Percentiles rank a stretch among this genome's conserved stretches.
Conservation (phyloP, 1,284 basidiomycete species). For the Ceratobasidium sp. region DNA sequence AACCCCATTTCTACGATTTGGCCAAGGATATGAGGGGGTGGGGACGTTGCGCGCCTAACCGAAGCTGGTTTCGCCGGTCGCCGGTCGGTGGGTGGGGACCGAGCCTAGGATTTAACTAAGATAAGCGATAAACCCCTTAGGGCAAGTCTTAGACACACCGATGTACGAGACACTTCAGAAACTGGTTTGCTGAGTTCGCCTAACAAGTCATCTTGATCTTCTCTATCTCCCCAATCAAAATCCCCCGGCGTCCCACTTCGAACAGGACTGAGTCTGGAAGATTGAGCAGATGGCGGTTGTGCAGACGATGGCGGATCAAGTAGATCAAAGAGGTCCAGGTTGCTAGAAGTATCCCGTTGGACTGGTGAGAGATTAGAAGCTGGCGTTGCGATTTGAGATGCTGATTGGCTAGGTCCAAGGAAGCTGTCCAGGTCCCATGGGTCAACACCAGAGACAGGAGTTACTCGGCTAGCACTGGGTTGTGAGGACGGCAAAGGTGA, state of each 20-base stretch:
- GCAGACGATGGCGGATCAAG: slow-evolving; percentile 41
- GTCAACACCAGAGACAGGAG: slow-evolving; percentile 58
- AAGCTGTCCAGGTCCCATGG: slow-evolving; percentile 71
- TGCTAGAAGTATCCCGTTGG: slow-evolving; percentile 50
- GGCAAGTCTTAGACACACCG: neutral
- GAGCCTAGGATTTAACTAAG: slow-evolving; percentile 33
- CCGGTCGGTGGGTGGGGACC: neutral
- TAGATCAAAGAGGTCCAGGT: slow-evolving; percentile 36
- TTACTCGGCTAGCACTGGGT: slow-evolving; percentile 48
- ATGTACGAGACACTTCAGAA: slow-evolving; percentile 9
- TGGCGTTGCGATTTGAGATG: slow-evolving; percentile 51
- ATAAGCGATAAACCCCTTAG: neutral
- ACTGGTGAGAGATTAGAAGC: slow-evolving; percentile 41
- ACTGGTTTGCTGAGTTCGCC: slow-evolving; percentile 63
- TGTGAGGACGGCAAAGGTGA: slow-evolving; percentile 56
- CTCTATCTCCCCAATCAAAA: slow-evolving; percentile 76
- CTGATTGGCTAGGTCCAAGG: slow-evolving; percentile 50
- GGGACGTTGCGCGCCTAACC: slow-evolving; percentile 67
- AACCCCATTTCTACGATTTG: slow-evolving; percentile 96
- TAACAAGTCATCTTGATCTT: slow-evolving; percentile 77
- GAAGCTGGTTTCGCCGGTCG: slow-evolving; percentile 40
- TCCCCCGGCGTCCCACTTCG: slow-evolving; percentile 66
- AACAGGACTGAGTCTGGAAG: slow-evolving; percentile 50
- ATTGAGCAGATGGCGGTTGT: neutral
- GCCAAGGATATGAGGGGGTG: slow-evolving; percentile 90